Evolutionary conservation across 768 basidiomycete species (phyloP).

Genomic region (Rhodotorula diobovata): DNA sequence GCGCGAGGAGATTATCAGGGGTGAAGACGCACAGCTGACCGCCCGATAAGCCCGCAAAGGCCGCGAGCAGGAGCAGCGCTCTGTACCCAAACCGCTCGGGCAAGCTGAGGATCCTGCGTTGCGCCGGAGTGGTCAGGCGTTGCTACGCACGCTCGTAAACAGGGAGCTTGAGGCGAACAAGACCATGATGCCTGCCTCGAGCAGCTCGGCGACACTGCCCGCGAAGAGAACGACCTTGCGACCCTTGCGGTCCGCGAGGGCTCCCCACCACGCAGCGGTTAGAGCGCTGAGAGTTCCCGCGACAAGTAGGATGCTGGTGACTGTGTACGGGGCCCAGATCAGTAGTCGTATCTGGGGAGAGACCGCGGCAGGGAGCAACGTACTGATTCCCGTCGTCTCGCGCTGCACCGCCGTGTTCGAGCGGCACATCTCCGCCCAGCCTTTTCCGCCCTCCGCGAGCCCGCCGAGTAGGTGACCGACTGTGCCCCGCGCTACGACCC

Average conservation of each 20-base stretch:
- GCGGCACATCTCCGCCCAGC: constrained; percentile 20
- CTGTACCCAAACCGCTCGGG: constrained; percentile 5
- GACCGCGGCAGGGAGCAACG: neutral
- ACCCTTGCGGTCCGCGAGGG: constrained; percentile 4
- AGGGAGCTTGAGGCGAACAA: neutral
- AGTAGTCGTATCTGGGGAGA: no score
- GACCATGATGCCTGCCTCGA: neutral
- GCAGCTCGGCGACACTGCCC: neutral
- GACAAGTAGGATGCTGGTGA: constrained; percentile 12
- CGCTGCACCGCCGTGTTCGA: constrained; percentile 1
- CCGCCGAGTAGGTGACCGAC: neutral
- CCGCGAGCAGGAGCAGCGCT: neutral
- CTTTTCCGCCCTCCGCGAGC: neutral
- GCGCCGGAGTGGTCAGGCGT: no score
- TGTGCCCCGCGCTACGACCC: neutral
- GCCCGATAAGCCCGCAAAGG: constrained; percentile 2
- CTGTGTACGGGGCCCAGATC: neutral
- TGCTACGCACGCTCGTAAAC: neutral
- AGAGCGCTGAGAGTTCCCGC: constrained; percentile 10
- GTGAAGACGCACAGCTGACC: constrained; percentile 12
- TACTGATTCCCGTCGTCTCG: neutral
- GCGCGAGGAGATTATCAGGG: neutral
- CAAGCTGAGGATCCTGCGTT: constrained; percentile 1
- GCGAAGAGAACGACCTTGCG: constrained; percentile 13
- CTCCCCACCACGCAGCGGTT: constrained; percentile 29